Evolutionary conservation across 768 basidiomycete genomes (phyloP).

Genomic region (Dioszegia hungarica): DNA sequence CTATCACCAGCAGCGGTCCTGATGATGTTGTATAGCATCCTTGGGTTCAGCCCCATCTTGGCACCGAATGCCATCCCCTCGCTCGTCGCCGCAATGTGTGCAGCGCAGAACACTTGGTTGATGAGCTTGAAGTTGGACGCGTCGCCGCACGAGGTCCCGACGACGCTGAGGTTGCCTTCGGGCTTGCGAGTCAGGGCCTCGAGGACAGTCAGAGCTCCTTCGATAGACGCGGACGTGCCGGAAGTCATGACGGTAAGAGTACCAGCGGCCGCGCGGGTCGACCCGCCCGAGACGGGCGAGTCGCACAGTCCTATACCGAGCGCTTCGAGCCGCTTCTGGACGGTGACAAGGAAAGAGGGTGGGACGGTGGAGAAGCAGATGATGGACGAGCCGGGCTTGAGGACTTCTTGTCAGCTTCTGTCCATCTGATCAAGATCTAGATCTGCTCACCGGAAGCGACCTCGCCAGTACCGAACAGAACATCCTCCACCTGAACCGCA

Average conservation of each 20-base stretch:
- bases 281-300: slow-evolving; percentile 41
- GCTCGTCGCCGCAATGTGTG: slow-evolving; percentile 29
- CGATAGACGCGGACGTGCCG: slow-evolving; percentile 23
- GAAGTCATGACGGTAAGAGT: slow-evolving; percentile 36
- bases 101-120: slow-evolving; percentile 41
- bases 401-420: slow-evolving; percentile 13
- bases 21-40: slow-evolving; percentile 34
- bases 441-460: slow-evolving; percentile 23
- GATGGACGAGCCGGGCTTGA: slow-evolving; percentile 28
- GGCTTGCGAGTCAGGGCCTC: slow-evolving; percentile 29
- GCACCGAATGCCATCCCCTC: slow-evolving; percentile 35
- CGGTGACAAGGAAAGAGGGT: slow-evolving; percentile 21
- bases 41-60: slow-evolving; percentile 32
- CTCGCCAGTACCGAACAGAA: slow-evolving; percentile 24
- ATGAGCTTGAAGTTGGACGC: slow-evolving; percentile 44
- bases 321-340: slow-evolving; percentile 30
- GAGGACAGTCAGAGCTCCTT: slow-evolving; percentile 24
- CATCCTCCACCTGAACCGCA: slow-evolving; percentile 35
- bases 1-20: slow-evolving; percentile 26
- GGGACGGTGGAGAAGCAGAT: slow-evolving; percentile 44
- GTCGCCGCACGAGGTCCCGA: slow-evolving; percentile 27
- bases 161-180: slow-evolving; percentile 24
- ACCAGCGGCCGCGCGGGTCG: slow-evolving; percentile 33
- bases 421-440: neutral
- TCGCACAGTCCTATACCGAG: slow-evolving; percentile 38